Conservation (phyloP, 2,329 filamentous ascomycete genomes). For the Zymoseptoria passerinii region DNA sequence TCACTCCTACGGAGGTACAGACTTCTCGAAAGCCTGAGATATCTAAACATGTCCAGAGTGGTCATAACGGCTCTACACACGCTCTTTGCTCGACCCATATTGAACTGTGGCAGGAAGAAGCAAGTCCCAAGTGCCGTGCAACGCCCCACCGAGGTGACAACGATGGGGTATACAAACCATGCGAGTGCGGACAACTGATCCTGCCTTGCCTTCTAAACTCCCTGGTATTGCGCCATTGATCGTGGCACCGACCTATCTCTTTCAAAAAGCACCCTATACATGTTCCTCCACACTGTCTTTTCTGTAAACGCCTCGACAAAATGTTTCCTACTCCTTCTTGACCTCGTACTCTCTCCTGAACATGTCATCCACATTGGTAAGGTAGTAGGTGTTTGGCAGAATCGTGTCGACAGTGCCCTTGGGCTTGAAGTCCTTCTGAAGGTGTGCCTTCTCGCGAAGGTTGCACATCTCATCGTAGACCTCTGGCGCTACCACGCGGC, state of each 20-base stretch:
- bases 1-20: no score
- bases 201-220: not conserved
- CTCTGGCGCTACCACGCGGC: conserved; percentile 40
- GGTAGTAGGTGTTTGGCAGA: conserved; percentile 44
- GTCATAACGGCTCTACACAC: not conserved
- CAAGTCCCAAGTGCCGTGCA: not conserved
- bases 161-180: not conserved
- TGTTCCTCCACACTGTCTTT: not conserved
- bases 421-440: conserved; percentile 44
- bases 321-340: conserved; percentile 34
- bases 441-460: conserved; percentile 43
- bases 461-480: conserved; percentile 48
- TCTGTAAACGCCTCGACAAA: conserved; percentile 2
- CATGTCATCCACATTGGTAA: conserved; percentile 43
- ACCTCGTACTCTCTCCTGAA: conserved; percentile 44
- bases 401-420: conserved; percentile 37
- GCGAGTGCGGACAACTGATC: not conserved
- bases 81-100: not conserved
- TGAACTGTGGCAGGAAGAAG: not conserved
- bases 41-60: not conserved
- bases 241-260: not conserved
- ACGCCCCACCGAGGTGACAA: not conserved
- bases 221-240: not conserved
- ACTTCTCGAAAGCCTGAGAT: no score
- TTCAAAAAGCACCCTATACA: not conserved